A percentile compares a stretch with the other conserved stretches of the same genome.
phyloP scores from a whole-genome alignment of 2,329 filamentous ascomycete species.

The Nothopassalora personata region DNA sequence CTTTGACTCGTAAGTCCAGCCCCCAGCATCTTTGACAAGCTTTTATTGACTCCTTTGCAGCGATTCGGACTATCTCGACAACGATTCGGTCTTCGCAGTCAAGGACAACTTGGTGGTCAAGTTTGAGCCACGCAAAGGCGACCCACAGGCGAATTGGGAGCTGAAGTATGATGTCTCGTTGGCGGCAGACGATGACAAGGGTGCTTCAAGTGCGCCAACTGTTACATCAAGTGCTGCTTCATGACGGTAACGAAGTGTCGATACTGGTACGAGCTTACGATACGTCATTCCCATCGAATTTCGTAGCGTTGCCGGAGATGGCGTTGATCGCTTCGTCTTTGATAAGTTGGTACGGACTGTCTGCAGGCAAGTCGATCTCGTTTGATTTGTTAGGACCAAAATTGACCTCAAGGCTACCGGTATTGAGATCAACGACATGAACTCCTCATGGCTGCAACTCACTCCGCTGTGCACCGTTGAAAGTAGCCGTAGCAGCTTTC shows the following conservation, averaged over 20 bases:
- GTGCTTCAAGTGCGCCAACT: background rate
- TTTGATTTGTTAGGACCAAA: background rate
- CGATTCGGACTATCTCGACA: conserved; percentile 14
- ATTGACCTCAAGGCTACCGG: conserved; percentile 18
- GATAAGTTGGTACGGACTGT: conserved; percentile 5
- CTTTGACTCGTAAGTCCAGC: conserved; percentile 50
- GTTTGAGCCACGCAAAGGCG: conserved; percentile 49
- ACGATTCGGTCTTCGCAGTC: conserved; percentile 14
- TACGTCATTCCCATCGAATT: background rate
- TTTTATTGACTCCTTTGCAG: background rate
- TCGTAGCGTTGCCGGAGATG: conserved; percentile 4
- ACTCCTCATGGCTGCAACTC: conserved; percentile 24
- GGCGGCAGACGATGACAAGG: conserved; percentile 3
- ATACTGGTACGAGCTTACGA: background rate
- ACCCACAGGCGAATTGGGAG: conserved; percentile 32
- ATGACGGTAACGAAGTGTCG: background rate
- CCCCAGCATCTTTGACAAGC: background rate
- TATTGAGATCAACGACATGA: conserved; percentile 20
- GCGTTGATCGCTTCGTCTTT: conserved; percentile 5
- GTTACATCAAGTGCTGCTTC: background rate
- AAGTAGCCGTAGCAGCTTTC: conserved; percentile 17
- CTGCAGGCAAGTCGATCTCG: conserved; percentile 5
- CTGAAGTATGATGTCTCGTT: conserved; percentile 17
- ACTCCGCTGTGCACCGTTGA: conserved; percentile 18
- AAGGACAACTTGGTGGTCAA: conserved; percentile 52